A percentile compares a stretch with the other conserved stretches of the same genome.
Evolutionary conservation across 2,329 filamentous ascomycete genomes (phyloP).

Genomic region (Pseudogymnoascus sp.): DNA sequence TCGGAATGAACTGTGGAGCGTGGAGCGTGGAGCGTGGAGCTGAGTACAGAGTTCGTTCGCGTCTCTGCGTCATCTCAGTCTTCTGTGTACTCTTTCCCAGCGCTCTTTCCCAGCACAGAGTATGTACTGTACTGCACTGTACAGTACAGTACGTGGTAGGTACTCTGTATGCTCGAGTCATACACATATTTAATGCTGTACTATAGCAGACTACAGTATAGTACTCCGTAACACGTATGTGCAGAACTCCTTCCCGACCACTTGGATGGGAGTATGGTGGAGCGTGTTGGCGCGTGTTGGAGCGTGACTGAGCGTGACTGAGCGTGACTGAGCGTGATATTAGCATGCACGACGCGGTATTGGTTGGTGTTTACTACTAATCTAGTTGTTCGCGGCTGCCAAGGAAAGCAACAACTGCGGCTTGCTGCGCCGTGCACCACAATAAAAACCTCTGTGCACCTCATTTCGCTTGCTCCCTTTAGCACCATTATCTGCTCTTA

Average conservation of each 20-base stretch:
- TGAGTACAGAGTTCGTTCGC: too few relatives aligned
- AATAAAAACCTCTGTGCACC: background rate
- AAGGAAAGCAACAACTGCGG: background rate
- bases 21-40: too few relatives aligned
- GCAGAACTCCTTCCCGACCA: background rate
- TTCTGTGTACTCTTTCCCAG: background rate
- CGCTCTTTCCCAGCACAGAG: too few relatives aligned
- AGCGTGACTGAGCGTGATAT: background rate
- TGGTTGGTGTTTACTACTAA: background rate
- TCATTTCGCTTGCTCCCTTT: constrained; percentile 1
- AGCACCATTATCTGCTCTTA: background rate
- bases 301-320: background rate
- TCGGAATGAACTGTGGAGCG: background rate
- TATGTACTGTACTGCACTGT: too few relatives aligned
- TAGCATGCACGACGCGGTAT: background rate
- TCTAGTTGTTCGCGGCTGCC: background rate
- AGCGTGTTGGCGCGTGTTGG: background rate
- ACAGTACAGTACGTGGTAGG: too few relatives aligned
- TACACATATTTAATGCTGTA: too few relatives aligned
- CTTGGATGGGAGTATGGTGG: background rate
- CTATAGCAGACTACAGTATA: too few relatives aligned
- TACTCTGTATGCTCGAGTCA: too few relatives aligned
- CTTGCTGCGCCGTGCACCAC: too few relatives aligned
- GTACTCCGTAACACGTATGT: background rate
- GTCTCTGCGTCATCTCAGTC: background rate